Evolutionary conservation across 1,139 yeast species (phyloP).

Genomic region (Wickerhamiella pararugosa): DNA sequence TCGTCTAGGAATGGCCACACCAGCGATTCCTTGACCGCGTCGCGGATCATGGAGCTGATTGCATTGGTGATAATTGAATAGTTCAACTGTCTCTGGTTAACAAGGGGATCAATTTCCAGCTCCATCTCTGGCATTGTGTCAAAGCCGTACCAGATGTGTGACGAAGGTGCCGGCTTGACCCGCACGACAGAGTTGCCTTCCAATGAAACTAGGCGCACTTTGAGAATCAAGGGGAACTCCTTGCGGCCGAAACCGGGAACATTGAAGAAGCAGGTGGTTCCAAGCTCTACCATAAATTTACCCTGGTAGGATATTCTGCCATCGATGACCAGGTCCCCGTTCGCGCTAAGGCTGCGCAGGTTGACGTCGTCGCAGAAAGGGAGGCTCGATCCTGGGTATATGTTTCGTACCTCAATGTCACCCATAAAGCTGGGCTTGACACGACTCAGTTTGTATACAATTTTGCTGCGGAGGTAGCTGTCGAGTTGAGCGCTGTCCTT

Average conservation of each 20-base stretch:
- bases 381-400: slow-evolving; percentile 66
- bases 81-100: slow-evolving; percentile 67
- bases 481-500: slow-evolving; percentile 58
- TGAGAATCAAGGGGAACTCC: slow-evolving; percentile 60
- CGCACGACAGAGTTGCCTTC: slow-evolving; percentile 60
- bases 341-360: slow-evolving; percentile 57
- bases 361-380: slow-evolving; percentile 69
- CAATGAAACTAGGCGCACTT: slow-evolving; percentile 51
- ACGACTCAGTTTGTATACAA: slow-evolving; percentile 58
- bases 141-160: slow-evolving; percentile 81
- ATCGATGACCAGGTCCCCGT: slow-evolving; percentile 57
- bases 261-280: slow-evolving; percentile 63
- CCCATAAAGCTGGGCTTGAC: slow-evolving; percentile 73
- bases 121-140: slow-evolving; percentile 63
- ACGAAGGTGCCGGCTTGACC: slow-evolving; percentile 81
- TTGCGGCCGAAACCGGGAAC: slow-evolving; percentile 65
- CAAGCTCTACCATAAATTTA: slow-evolving; percentile 52
- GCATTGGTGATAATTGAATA: slow-evolving; percentile 66
- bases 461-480: slow-evolving; percentile 38
- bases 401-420: slow-evolving; percentile 55
- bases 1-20: slow-evolving; percentile 88
- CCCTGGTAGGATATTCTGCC: slow-evolving; percentile 59
- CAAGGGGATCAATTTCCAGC: slow-evolving; percentile 70
- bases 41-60: slow-evolving; percentile 65
- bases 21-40: slow-evolving; percentile 59